These are phyloP conservation scores for Naumovozyma dairenensis DNA, from an alignment of 805 yeast species.

Conservation along the genomic window DNA sequence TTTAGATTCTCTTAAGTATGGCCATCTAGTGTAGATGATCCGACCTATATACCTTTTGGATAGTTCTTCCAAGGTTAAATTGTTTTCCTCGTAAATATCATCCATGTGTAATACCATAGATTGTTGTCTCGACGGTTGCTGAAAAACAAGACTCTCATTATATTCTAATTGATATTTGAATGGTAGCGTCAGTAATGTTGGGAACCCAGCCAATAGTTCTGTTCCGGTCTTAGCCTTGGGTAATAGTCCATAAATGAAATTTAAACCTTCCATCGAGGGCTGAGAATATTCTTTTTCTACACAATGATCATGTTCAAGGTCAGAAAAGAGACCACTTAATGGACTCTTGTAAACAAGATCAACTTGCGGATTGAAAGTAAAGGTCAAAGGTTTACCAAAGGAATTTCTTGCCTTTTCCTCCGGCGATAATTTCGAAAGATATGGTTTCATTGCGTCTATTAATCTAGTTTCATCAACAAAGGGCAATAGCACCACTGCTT, in stretches of 20 bases:
- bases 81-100: slow-evolving; percentile 40
- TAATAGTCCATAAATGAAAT: slow-evolving; percentile 46
- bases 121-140: slow-evolving; percentile 74
- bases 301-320: slow-evolving; percentile 73
- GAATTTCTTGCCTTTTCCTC: slow-evolving; percentile 69
- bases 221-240: slow-evolving; percentile 60
- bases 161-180: slow-evolving; percentile 42
- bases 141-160: slow-evolving; percentile 68
- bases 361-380: slow-evolving; percentile 67
- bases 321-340: slow-evolving; percentile 63
- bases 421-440: slow-evolving; percentile 48
- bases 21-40: slow-evolving; percentile 75
- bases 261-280: slow-evolving; percentile 35
- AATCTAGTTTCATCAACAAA: slow-evolving; percentile 82
- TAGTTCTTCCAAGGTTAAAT: slow-evolving; percentile 51
- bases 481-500: slow-evolving; percentile 85
- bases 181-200: slow-evolving; percentile 65
- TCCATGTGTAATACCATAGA: slow-evolving; percentile 62
- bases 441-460: slow-evolving; percentile 60
- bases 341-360: slow-evolving; percentile 64
- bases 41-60: slow-evolving; percentile 53
- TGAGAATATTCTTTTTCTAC: slow-evolving; percentile 47
- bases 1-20: slow-evolving; percentile 75
- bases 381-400: slow-evolving; percentile 60
- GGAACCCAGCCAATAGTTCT: slow-evolving; percentile 82